Evolutionary conservation across 805 yeast species (phyloP).

Genomic region (Candida nemodendra): DNA sequence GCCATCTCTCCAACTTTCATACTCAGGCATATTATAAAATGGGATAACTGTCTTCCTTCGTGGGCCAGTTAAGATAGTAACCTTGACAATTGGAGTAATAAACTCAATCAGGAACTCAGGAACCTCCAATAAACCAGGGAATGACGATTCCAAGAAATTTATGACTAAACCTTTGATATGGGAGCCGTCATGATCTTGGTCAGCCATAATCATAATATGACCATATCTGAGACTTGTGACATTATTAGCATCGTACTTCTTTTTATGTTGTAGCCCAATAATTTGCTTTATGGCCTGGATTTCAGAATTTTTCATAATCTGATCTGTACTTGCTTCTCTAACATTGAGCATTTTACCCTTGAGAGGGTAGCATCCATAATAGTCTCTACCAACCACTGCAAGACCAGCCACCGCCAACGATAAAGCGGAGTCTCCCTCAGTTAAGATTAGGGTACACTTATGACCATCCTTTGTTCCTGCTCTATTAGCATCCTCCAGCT

Average conservation of each 20-base stretch:
- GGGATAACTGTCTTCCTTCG: constrained; percentile 55
- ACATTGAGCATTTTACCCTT: constrained; percentile 95
- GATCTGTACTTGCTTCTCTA: constrained; percentile 96
- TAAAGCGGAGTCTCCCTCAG: constrained; percentile 97
- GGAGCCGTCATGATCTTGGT: constrained; percentile 99
- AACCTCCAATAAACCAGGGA: constrained; percentile 86
- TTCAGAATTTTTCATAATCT: constrained; percentile 87
- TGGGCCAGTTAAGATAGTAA: constrained; percentile 66
- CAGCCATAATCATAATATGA: constrained; percentile 98
- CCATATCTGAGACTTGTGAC: constrained; percentile 84
- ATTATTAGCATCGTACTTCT: constrained; percentile 61
- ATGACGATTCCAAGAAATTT: constrained; percentile 87
- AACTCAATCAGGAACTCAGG: constrained; percentile 94
- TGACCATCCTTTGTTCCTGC: constrained; percentile 94
- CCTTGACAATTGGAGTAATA: constrained; percentile 95
- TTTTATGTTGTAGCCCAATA: constrained; percentile 92
- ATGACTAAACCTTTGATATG: constrained; percentile 95
- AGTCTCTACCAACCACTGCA: constrained; percentile 92
- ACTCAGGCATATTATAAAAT: constrained; percentile 94
- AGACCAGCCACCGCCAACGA: constrained; percentile 91
- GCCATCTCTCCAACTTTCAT: constrained; percentile 85
- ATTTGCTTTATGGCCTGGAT: constrained; percentile 94
- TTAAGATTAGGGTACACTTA: constrained; percentile 87
- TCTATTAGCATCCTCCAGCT: constrained; percentile 90
- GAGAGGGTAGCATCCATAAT: constrained; percentile 91